phyloP scores from a whole-genome alignment of 1,139 yeast species.

The Diutina sp. region DNA sequence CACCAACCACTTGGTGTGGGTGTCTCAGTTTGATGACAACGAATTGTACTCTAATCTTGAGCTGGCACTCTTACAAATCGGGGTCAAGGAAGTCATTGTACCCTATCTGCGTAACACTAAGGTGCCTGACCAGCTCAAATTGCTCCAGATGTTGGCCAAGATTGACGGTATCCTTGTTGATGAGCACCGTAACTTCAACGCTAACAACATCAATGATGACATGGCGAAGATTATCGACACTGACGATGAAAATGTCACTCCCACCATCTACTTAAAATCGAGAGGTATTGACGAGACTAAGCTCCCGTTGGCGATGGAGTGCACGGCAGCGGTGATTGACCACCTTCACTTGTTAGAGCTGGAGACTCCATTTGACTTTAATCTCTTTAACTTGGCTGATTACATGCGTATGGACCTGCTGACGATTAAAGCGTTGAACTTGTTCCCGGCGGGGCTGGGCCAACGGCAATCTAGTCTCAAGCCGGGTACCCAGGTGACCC shows the following conservation, averaged over 20 bases:
- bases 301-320: background rate
- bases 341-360: background rate
- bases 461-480: slow-evolving; percentile 24
- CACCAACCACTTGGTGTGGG: slow-evolving; percentile 42
- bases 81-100: slow-evolving; percentile 72
- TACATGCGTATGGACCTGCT: slow-evolving; percentile 87
- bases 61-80: slow-evolving; percentile 73
- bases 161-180: slow-evolving; percentile 58
- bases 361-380: slow-evolving; percentile 32
- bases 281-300: background rate
- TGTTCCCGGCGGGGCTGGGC: slow-evolving; percentile 37
- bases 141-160: slow-evolving; percentile 54
- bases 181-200: slow-evolving; percentile 44
- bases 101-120: slow-evolving; percentile 18
- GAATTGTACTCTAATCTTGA: slow-evolving; percentile 81
- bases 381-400: slow-evolving; percentile 56
- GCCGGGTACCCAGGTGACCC: slow-evolving; percentile 14
- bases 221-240: slow-evolving; percentile 35
- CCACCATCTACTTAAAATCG: background rate
- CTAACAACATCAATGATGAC: slow-evolving; percentile 63
- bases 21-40: slow-evolving; percentile 75
- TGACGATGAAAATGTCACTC: slow-evolving; percentile 18
- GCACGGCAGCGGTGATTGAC: background rate
- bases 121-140: slow-evolving; percentile 19
- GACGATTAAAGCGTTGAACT: slow-evolving; percentile 76